Base-by-base conservation (phyloP, 192 early-diverging fungal genomes). In the Backusella australiensis region DNA sequence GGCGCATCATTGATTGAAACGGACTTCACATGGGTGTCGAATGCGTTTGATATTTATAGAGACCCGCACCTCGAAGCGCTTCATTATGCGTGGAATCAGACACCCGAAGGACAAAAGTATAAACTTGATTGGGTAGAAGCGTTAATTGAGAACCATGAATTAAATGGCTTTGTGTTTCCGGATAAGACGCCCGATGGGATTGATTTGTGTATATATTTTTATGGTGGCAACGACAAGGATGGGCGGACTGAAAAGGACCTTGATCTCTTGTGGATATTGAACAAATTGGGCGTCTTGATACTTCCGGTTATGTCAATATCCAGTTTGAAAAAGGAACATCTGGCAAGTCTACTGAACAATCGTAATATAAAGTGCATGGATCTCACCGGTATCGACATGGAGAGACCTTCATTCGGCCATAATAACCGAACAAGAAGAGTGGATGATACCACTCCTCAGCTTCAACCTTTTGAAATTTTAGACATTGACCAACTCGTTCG, bases 181-280 rank as follows among this genome's bases (percentile, higher is more conserved):
- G 82, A 83, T 49, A 41, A 26, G 8, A 77, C 82, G 4, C 82
- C 78, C 2, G 70, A 76, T 70, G 82, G 82, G 21, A 77, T 83
- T 36, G 82, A 83, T 73, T 65, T 83, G 1, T 74, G 77, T 23
- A 74, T 83, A 23, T 83, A 83, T 66, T 83, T 83, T 63, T 77
- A 77, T 71, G 72, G 68, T 8, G 80, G 80, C 2, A 36, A 68
- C 19, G 74, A 75, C 36, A 70, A 63, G 17, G 79, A 73, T 42
- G 19, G 44, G 5, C 36, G 56, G 29, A 79, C 67, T 32, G 46
- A 75, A 5, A 65, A 79, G 5, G 78, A 79, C 15, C 68, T 79
- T 67, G 26, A 69, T 32, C 9, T 79, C 19, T 46, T 79, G 32
- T 70, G 67, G 53, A 68, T 42, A 9, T 38, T 79, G 11, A 23